Conservation (phyloP, 1,139 yeast genomes). For the Pichia sp. region DNA sequence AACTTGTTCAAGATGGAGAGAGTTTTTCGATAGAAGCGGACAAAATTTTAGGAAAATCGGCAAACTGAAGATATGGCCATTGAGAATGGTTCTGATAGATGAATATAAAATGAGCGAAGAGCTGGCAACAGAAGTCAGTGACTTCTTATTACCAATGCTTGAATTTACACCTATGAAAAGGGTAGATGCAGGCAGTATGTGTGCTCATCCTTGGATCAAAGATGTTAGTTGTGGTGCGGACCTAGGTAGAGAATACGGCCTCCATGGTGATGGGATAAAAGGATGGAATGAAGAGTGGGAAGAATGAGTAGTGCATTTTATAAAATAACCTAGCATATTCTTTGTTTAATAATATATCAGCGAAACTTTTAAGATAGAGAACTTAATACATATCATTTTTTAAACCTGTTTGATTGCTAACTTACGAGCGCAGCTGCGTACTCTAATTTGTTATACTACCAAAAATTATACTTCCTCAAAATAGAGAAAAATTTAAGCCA, state of each 20-base stretch:
- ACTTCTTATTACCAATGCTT: constrained; percentile 64
- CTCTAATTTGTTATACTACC: no score
- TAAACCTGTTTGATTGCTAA: no score
- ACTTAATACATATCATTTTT: no score
- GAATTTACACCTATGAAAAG: constrained; percentile 60
- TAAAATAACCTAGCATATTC: neutral
- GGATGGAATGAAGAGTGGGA: constrained; percentile 39
- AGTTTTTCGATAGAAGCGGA: constrained; percentile 42
- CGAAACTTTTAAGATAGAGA: no score
- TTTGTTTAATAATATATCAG: no score
- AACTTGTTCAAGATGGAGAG: constrained; percentile 49
- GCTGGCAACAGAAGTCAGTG: constrained; percentile 60
- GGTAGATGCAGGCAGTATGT: constrained; percentile 75
- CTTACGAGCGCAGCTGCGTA: no score
- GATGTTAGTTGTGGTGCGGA: constrained; percentile 46
- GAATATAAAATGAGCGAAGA: constrained; percentile 84
- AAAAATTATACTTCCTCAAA: no score
- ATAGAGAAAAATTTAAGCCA: neutral
- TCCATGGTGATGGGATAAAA: constrained; percentile 53
- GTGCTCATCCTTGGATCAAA: constrained; percentile 67
- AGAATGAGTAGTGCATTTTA: neutral
- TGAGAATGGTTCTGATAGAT: constrained; percentile 65
- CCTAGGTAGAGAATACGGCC: constrained; percentile 48
- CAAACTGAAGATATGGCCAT: constrained; percentile 61
- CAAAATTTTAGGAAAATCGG: constrained; percentile 49